Evolutionary conservation across 176 grass and related monocot species (phyloP).

Genomic region (Pontederia paniculata): DNA sequence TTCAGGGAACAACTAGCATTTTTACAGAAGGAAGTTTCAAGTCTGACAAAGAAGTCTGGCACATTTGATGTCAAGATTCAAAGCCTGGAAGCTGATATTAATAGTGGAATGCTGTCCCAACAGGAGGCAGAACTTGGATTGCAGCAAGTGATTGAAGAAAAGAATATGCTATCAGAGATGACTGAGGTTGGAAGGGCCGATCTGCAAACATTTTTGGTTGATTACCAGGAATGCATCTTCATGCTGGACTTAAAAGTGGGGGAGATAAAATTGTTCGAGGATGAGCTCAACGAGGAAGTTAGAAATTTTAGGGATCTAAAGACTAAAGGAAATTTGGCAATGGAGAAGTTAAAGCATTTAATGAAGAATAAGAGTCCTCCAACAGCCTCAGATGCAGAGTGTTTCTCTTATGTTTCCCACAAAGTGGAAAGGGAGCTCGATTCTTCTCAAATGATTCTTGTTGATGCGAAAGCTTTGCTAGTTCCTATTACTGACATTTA

Average conservation of each 20-base stretch:
- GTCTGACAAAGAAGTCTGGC: conserved; percentile 27
- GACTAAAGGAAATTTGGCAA: too few species aligned
- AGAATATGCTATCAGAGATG: conserved; percentile 25
- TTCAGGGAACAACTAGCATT: conserved; percentile 29
- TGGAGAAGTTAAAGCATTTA: too few species aligned
- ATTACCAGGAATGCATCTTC: conserved; percentile 59
- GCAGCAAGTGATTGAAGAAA: conserved; percentile 29
- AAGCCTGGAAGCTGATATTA: conserved; percentile 33
- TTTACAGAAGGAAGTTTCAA: conserved; percentile 50
- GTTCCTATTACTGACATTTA: too few species aligned
- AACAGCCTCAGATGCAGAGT: too few species aligned
- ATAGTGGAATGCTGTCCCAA: conserved; percentile 24
- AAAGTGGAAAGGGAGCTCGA: too few species aligned
- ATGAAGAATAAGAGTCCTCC: too few species aligned
- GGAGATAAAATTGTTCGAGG: conserved; percentile 42
- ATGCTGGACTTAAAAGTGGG: conserved; percentile 40
- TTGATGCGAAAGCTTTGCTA: too few species aligned
- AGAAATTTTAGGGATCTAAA: too few species aligned
- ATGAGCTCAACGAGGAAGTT: neutral
- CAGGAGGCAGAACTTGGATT: conserved; percentile 39
- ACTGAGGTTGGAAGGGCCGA: conserved; percentile 27
- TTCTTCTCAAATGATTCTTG: too few species aligned
- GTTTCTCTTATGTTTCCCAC: too few species aligned
- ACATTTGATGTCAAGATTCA: conserved; percentile 35
- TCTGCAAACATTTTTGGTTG: conserved; percentile 36